phyloP scores from a whole-genome alignment of 192 early-diverging fungal species.

The Coemansia sp. region DNA sequence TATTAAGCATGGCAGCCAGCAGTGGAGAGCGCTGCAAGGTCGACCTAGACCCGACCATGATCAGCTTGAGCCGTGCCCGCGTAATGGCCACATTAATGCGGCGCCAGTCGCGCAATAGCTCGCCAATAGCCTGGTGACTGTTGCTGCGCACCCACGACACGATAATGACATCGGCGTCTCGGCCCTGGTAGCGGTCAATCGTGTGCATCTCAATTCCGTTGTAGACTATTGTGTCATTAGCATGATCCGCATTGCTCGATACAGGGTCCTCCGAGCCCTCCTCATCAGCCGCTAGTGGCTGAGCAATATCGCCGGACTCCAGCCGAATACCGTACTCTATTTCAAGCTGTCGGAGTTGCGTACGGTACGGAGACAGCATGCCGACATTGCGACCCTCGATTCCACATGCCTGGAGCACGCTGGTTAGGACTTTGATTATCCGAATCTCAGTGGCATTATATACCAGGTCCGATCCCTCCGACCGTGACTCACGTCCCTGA shows the following conservation, averaged over 20 bases:
- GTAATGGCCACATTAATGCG: constrained; percentile 95
- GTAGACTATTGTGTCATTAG: not conserved
- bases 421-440: constrained; percentile 58
- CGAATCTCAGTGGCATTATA: constrained; percentile 74
- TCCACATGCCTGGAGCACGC: constrained; percentile 64
- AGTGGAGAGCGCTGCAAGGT: constrained; percentile 65
- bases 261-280: not conserved
- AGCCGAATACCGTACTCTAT: constrained; percentile 36
- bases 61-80: constrained; percentile 81
- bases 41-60: constrained; percentile 79
- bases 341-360: constrained; percentile 61
- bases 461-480: constrained; percentile 52
- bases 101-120: constrained; percentile 86
- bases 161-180: constrained; percentile 89
- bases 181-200: constrained; percentile 92
- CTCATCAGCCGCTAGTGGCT: not conserved
- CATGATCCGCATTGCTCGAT: not conserved
- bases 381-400: constrained; percentile 67
- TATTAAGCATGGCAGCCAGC: constrained; percentile 57
- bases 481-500: constrained; percentile 60
- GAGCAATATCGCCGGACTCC: constrained; percentile 1
- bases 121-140: constrained; percentile 65
- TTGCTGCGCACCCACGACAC: constrained; percentile 90
- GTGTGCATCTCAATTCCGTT: constrained; percentile 74
- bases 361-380: constrained; percentile 82